Evolutionary conservation across 2,329 filamentous ascomycete species (phyloP).

Genomic region (Blastomyces silverae): DNA sequence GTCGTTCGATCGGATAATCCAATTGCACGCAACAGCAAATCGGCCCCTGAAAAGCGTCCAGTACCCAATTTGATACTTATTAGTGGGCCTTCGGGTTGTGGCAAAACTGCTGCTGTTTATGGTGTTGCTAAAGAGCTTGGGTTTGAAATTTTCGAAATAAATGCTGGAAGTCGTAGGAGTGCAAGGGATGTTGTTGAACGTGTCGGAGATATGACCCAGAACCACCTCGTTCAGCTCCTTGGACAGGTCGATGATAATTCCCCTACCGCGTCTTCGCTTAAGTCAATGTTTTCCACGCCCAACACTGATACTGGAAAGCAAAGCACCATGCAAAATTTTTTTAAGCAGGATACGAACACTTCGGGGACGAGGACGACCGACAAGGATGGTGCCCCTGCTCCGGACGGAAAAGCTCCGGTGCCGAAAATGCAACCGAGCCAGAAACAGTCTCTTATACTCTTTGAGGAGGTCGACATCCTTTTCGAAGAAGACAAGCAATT

Average conservation of each 20-base stretch:
- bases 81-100: conserved; percentile 81
- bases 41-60: conserved; percentile 43
- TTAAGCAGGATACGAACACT: conserved; percentile 45
- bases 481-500: conserved; percentile 97
- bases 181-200: conserved; percentile 86
- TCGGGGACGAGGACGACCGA: conserved; percentile 30
- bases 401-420: conserved; percentile 22
- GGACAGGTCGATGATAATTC: conserved; percentile 27
- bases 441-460: conserved; percentile 86
- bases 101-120: conserved; percentile 88
- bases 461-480: conserved; percentile 89
- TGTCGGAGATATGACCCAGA: conserved; percentile 94
- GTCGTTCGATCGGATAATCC: conserved; percentile 39
- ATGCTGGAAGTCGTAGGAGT: conserved; percentile 71
- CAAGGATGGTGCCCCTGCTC: conserved; percentile 10
- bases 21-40: conserved; percentile 31
- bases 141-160: conserved; percentile 94
- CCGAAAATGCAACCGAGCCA: conserved; percentile 45
- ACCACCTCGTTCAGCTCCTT: conserved; percentile 70
- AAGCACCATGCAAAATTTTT: conserved; percentile 73
- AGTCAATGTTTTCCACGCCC: conserved; percentile 11
- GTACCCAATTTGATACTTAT: conserved; percentile 70
- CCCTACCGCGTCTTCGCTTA: conserved; percentile 35
- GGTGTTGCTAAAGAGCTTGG: conserved; percentile 85
- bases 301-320: conserved; percentile 61